These are phyloP conservation scores for Sporothrix brunneoviolacea DNA, from an alignment of 2,329 filamentous ascomycete genomes.

Conservation along the genomic window DNA sequence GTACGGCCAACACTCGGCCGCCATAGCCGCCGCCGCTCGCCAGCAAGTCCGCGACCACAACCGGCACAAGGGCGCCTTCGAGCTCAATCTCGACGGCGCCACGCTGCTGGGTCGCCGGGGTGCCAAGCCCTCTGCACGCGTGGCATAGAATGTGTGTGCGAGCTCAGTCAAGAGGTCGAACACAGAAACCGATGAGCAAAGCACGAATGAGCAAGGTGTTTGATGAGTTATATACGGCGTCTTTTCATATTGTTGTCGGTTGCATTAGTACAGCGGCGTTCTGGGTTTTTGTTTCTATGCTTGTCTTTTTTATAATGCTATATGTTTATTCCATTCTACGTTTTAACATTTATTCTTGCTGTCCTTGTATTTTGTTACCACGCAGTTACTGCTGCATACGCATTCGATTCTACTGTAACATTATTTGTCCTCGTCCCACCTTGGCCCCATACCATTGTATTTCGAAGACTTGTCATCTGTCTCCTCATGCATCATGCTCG, in stretches of 20 bases:
- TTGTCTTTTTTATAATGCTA: too few relatives aligned
- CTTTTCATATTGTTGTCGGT: neutral
- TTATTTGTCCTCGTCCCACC: too few relatives aligned
- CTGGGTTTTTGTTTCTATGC: neutral
- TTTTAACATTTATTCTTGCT: neutral
- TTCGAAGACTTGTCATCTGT: too few relatives aligned
- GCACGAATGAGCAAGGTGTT: too few relatives aligned
- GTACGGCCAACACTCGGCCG: constrained; percentile 82
- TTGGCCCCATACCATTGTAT: too few relatives aligned
- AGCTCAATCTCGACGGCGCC: constrained; percentile 84
- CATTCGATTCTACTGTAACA: too few relatives aligned
- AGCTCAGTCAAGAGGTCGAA: neutral
- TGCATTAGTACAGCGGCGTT: constrained; percentile 7
- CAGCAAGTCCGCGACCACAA: constrained; percentile 65
- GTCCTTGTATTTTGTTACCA: neutral
- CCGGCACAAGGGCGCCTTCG: constrained; percentile 74
- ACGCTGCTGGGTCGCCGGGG: constrained; percentile 72
- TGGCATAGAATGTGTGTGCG: constrained; percentile 25
- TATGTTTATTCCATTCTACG: neutral
- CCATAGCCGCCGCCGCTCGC: constrained; percentile 76
- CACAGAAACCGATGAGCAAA: too few relatives aligned
- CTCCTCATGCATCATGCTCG: too few relatives aligned
- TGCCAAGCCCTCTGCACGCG: constrained; percentile 45
- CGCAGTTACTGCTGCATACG: too few relatives aligned
- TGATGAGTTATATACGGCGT: too few relatives aligned